A percentile compares a stretch with the other conserved stretches of the same genome.
Conservation (phyloP, 306 rosid species). For the Biancaea sappan region DNA sequence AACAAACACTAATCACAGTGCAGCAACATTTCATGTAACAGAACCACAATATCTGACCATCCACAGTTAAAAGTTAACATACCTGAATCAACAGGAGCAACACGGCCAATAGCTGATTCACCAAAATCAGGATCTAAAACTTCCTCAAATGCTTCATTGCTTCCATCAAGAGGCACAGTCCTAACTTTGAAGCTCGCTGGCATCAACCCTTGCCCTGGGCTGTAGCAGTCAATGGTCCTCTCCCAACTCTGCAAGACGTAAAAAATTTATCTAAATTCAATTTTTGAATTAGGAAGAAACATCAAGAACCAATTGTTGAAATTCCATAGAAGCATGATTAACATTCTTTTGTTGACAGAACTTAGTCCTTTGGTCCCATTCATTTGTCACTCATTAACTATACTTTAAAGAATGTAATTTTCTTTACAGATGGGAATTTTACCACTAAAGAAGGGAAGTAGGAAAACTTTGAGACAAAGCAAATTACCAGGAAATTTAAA, state of each 20-base stretch:
- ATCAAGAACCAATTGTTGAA: constrained; percentile 17
- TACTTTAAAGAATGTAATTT: neutral
- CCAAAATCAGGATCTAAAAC: constrained; percentile 93
- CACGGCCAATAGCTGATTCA: constrained; percentile 97
- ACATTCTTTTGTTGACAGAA: constrained; percentile 11
- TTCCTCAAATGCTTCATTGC: constrained; percentile 73
- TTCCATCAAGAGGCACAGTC: constrained; percentile 70
- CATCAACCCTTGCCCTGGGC: constrained; percentile 96
- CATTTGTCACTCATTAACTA: neutral
- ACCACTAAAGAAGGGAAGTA: neutral
- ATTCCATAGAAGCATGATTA: constrained; percentile 12
- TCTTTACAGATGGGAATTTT: neutral
- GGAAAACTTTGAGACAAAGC: neutral
- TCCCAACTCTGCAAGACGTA: constrained; percentile 74
- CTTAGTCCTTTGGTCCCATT: constrained; percentile 5
- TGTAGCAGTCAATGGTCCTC: constrained; percentile 88
- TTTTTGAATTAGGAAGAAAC: constrained; percentile 9
- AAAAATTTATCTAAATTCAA: constrained; percentile 16
- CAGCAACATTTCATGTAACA: constrained; percentile 1
- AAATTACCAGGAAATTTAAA: neutral
- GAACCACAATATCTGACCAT: neutral
- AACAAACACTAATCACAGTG: neutral
- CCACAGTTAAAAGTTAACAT: constrained; percentile 16
- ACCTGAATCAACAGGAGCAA: constrained; percentile 95
- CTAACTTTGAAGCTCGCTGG: constrained; percentile 93